Base-by-base conservation (phyloP, 306 rosid genomes). In the Casuarina cunninghamiana region DNA sequence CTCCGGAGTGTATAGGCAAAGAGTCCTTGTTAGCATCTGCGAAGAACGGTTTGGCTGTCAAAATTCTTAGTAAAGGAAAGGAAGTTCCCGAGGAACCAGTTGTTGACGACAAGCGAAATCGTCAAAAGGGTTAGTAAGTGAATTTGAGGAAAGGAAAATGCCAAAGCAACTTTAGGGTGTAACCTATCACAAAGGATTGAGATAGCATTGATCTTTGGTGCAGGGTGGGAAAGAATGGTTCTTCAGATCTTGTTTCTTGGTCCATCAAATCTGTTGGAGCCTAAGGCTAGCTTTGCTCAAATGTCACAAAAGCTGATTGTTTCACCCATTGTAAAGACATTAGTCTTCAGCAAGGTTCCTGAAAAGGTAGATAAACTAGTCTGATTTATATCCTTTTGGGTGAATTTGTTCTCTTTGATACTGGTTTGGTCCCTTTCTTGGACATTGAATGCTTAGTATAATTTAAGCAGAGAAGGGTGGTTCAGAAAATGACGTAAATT, bases 141-240 rank as follows among this genome's bases (percentile, higher is more conserved):
- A 74, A 60, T 44, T 39, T 66, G 42, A 17, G 49, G 41, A 5
- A 58, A 48, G 32, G 32, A 53, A 10, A 53, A 69, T 32, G 58
- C 38, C 61, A 42, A 44, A 60, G 77, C 69, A 49, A 43, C 53
- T 50, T 3, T 8, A 74, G 45, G 10, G 46, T 26, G 51, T 61
- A 71, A 7, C 37, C 5, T 42, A 12, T 73, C 17, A 10, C 46
- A 55, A 66, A 26, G n/a, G 38, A 44, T 72, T 57, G 48, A 81
- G 78, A 5, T 53, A 58, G 55, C 66, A 39, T 9, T 81, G 58
- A 57, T 63, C 72, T 76, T 55, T 46, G 80, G 21, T 84, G 85
- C 84, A 93, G 97, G 97, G 67, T 93, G 99, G 99, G 98, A 95
- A 88, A 90, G 99, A 87, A 95, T 93, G 96, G 99, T 93, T 79